These are phyloP conservation scores for Cladophialophora yegresii DNA, from an alignment of 2,329 filamentous ascomycete genomes.

Conservation along the genomic window DNA sequence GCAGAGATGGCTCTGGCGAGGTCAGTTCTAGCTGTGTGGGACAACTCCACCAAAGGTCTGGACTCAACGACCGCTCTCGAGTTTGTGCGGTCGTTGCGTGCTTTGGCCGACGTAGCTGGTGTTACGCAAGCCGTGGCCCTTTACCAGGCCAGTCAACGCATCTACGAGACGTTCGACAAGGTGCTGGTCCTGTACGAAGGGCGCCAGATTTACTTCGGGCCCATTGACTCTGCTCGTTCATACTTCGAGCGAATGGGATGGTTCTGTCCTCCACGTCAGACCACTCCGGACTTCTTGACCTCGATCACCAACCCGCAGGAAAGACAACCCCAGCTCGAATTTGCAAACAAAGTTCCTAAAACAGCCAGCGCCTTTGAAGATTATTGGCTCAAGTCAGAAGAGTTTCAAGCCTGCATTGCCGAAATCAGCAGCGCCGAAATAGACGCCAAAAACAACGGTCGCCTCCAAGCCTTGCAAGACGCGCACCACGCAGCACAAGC, in stretches of 20 bases:
- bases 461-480: conserved; percentile 58
- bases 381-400: conserved; percentile 38
- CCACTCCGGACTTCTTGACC: conserved; percentile 66
- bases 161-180: conserved; percentile 67
- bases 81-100: conserved; percentile 56
- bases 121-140: conserved; percentile 58
- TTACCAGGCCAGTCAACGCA: conserved; percentile 56
- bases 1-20: conserved; percentile 54
- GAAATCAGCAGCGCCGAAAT: conserved; percentile 57
- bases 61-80: conserved; percentile 60
- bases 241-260: conserved; percentile 69
- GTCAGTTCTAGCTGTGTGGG: conserved; percentile 54
- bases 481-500: conserved; percentile 58
- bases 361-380: conserved; percentile 54
- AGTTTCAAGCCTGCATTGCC: conserved; percentile 40
- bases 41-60: conserved; percentile 55
- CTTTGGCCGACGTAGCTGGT: conserved; percentile 53
- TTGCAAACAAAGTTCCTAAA: conserved; percentile 48
- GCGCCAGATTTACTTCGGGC: conserved; percentile 66
- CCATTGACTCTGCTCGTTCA: conserved; percentile 57
- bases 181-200: conserved; percentile 68
- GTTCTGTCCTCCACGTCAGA: conserved; percentile 62
- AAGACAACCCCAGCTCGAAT: conserved; percentile 47
- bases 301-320: conserved; percentile 62
- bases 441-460: conserved; percentile 48